Base-by-base conservation (phyloP, 2,329 filamentous ascomycete species). In the Calonectria ilicicola region DNA sequence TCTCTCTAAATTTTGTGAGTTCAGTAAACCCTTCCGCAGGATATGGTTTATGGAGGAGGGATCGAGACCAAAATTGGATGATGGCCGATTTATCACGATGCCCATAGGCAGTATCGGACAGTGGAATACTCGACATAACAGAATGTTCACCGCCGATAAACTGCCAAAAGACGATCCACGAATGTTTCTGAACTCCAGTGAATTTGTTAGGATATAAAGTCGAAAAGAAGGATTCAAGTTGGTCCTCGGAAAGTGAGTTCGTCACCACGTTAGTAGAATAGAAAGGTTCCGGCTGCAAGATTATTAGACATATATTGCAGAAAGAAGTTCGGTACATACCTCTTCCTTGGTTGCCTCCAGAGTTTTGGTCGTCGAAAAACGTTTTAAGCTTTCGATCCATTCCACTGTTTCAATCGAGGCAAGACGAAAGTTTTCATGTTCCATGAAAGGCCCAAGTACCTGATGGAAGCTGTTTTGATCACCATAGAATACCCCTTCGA, bases 51-150 rank as follows among this genome's bases (percentile, higher is more conserved):
- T 23, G 10, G 21, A 2, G 6, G n/a, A 12, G 58, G 67, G 12
- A 70, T 80, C 81, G 1, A 72, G 89, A 87, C 19, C 85, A 84
- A 63, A 89, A 85, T 76, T 90, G 87, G 49, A 86, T 87, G 1
- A 90, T 84, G 1, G 87, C 84, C n/a, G 89, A 84, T 76, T 86
- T 85, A 58, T 85, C 82, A 26, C 84, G 84, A 73, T 86, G 85
- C 0, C 80, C 76, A 74, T 84, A 87, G 1, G 85, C 80, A 1
- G 83, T 82, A 14, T 76, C 77, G 9, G 78, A 35, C 0, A 73
- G 67, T 0, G 74, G 32, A 1, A 82, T 56, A 0, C 79, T 74
- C 1, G 83, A 75, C 29, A 86, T 77, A 72, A 81, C 83, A 1
- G 84, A 84, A 74, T 84, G 83, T 27, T 75, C 70, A 1, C 82